Conservation (phyloP, 2,329 filamentous ascomycete genomes). For the Diaporthe vexans region DNA sequence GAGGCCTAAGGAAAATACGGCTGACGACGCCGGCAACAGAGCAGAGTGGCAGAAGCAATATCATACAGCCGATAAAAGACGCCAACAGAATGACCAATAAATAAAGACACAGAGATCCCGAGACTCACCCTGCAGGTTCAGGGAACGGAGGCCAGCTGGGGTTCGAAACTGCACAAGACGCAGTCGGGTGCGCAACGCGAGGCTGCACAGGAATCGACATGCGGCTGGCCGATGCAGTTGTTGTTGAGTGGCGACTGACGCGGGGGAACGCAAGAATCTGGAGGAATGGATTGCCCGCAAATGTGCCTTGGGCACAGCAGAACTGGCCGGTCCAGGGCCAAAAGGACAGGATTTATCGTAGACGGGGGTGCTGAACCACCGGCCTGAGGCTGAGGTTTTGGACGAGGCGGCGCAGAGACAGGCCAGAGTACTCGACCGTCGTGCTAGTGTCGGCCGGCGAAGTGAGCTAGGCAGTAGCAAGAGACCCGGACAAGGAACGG, state of each 20-base stretch:
- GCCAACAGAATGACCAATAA: not conserved
- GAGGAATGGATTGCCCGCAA: too few species aligned
- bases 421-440: not conserved
- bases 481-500: not conserved
- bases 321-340: not conserved
- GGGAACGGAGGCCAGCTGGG: not conserved
- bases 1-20: not conserved
- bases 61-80: not conserved
- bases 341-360: not conserved
- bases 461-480: constrained; percentile 7
- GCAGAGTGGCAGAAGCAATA: not conserved
- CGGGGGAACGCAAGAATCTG: not conserved
- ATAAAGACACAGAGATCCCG: not conserved
- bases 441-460: constrained; percentile 23
- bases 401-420: not conserved
- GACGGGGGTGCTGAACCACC: not conserved
- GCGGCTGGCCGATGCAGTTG: constrained; percentile 18
- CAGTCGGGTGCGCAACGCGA: constrained; percentile 3
- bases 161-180: not conserved
- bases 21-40: not conserved
- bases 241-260: not conserved
- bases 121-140: constrained; percentile 1
- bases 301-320: not conserved
- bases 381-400: constrained; percentile 8
- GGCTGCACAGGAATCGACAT: constrained; percentile 28